A percentile compares a stretch with the other conserved stretches of the same genome.
phyloP scores from a whole-genome alignment of 1,139 yeast genomes.

The Trichomonascaceae sp. region DNA sequence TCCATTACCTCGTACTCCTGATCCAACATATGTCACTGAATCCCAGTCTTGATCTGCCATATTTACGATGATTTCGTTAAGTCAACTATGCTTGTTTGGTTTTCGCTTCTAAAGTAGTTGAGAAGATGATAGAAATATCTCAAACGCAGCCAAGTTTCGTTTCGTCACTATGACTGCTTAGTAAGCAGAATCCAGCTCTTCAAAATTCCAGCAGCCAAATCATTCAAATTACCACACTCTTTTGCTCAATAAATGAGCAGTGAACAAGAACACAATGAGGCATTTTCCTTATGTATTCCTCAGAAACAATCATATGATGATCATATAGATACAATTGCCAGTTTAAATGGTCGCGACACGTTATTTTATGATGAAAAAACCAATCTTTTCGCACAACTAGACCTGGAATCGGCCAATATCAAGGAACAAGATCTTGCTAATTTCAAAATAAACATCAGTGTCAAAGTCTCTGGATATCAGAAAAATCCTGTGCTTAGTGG shows the following conservation, averaged over 20 bases:
- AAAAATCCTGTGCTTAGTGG: neutral
- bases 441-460: constrained; percentile 1
- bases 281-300: neutral
- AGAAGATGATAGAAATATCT: neutral
- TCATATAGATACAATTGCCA: neutral
- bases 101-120: neutral
- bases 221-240: neutral
- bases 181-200: no score
- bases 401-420: neutral
- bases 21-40: constrained; percentile 78
- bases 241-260: neutral
- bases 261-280: neutral
- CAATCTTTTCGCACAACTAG: constrained; percentile 16
- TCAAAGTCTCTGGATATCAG: constrained; percentile 3
- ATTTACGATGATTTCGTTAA: neutral
- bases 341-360: constrained; percentile 3
- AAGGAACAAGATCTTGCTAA: constrained; percentile 1
- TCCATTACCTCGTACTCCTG: constrained; percentile 59
- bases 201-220: neutral
- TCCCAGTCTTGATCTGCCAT: constrained; percentile 68
- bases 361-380: constrained; percentile 24
- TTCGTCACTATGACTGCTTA: no score
- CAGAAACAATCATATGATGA: neutral
- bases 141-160: neutral
- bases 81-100: neutral